Base-by-base conservation (phyloP, 208 protist genomes). In the Trypanosoma mega region DNA sequence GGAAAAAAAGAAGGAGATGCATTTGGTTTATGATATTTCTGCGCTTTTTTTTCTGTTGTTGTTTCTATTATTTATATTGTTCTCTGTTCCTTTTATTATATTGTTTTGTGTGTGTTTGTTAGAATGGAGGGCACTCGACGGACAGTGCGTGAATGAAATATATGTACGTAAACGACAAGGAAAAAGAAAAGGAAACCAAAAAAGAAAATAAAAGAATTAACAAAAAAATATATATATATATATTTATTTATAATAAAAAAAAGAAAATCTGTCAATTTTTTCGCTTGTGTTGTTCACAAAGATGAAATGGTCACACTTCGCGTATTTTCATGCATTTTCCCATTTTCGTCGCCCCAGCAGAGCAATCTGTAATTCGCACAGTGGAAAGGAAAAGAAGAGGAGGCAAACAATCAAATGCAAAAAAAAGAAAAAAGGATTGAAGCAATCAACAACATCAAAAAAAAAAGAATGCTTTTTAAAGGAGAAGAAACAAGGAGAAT, bases 71-170 rank as follows among this genome's bases (percentile, higher is more conserved):
- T n/a, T n/a, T n/a, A n/a, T n/a, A n/a, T n/a, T n/a, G n/a, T n/a
- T n/a, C n/a, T n/a, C n/a, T n/a, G n/a, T n/a, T n/a, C n/a, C n/a
- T 56, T 21, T 20, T 21, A 8, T 21, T 63, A 30, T 52, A 27
- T 29, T 23, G 6, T 58, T 63, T 6, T 54, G 8, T 63, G 46
- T 63, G 46, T 55, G 58, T 65, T 39, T 65, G n/a, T 65, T 39
- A 12, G 12, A 39, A 39, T 12, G 34, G 34, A 12, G 34, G 34
- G 34, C 6, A 39, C 6, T 39, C 6, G 12, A 39, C 6, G 34
- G 12, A 39, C 8, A n/a, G n/a, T n/a, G n/a, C n/a, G n/a, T n/a
- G 8, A 39, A 39, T 16, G 34, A 39, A 39, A 12, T 16, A 39
- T 16, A 39, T 39, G 34, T 39, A 16, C 12, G 12, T 39, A 39